Conservation (phyloP, 306 rosid species). For the Inga laurina region DNA sequence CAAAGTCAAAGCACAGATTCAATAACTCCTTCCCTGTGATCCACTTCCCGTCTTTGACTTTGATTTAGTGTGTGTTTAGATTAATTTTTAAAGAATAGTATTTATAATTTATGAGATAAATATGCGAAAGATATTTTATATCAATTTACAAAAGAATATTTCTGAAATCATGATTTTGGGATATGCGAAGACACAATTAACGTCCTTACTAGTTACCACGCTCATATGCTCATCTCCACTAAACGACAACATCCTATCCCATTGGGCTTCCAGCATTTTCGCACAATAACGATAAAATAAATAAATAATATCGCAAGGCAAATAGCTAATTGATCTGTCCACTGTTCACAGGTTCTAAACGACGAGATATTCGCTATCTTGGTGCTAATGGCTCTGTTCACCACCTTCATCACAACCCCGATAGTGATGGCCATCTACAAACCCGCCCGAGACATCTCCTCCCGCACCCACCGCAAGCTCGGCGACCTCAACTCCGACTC, state of each 20-base stretch:
- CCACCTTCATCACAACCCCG: slow-evolving; percentile 89
- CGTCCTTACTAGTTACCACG: not conserved
- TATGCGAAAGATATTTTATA: too few species aligned
- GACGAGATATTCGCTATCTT: slow-evolving; percentile 83
- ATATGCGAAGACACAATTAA: too few species aligned
- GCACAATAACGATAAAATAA: not conserved
- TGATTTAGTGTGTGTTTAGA: too few species aligned
- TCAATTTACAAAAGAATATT: too few species aligned
- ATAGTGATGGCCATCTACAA: slow-evolving; percentile 71
- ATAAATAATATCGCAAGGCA: not conserved
- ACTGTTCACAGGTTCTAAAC: slow-evolving; percentile 60
- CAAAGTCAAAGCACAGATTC: not conserved
- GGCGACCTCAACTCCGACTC: not conserved
- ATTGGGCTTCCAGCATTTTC: not conserved
- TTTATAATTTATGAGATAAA: too few species aligned
- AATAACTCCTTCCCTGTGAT: not conserved
- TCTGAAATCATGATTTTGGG: too few species aligned
- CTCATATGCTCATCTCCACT: not conserved
- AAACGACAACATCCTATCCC: not conserved
- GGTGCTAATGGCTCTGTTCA: slow-evolving; percentile 86
- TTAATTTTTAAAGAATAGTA: too few species aligned
- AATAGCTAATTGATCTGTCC: not conserved
- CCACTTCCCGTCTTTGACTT: not conserved
- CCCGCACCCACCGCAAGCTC: slow-evolving; percentile 4
- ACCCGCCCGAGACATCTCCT: slow-evolving; percentile 49